Evolutionary conservation across 805 yeast species (phyloP).

Genomic region (Barnettozyma salicaria): DNA sequence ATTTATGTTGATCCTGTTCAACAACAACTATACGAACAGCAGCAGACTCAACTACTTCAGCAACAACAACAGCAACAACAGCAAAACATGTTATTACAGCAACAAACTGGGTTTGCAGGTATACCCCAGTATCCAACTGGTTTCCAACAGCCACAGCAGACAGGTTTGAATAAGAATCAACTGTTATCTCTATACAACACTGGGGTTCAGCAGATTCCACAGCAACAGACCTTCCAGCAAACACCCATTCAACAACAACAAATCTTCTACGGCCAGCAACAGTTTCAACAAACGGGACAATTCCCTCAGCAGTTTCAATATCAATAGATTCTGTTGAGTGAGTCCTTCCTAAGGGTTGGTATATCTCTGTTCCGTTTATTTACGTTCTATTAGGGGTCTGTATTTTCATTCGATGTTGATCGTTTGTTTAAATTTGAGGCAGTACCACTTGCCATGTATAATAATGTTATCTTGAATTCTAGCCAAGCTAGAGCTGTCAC

Average conservation of each 20-base stretch:
- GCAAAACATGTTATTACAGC: conserved; percentile 10
- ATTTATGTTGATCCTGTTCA: conserved; percentile 65
- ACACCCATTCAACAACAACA: conserved; percentile 3
- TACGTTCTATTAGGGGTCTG: no score
- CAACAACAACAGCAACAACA: conserved; percentile 7
- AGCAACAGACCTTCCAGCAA: conserved; percentile 1
- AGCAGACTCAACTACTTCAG: conserved; percentile 17
- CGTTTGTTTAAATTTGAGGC: no score
- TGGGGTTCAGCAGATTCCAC: conserved; percentile 36
- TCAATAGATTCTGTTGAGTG: conserved; percentile 3
- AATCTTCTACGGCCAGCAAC: conserved; percentile 1
- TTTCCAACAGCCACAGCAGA: conserved; percentile 10
- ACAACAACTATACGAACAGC: conserved; percentile 33
- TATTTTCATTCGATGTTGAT: no score
- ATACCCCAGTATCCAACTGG: conserved; percentile 3
- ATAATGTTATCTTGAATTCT: no score
- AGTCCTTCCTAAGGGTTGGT: no score
- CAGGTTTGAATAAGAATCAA: conserved; percentile 19
- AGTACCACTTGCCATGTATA: no score
- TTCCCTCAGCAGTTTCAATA: conserved; percentile 5
- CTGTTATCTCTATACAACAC: conserved; percentile 30
- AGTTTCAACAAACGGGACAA: conserved; percentile 6
- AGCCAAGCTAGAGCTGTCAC: no score
- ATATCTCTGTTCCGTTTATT: no score
- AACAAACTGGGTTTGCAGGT: no score